Evolutionary conservation across 176 grass and related monocot species (phyloP).

Genomic region (Pontederia paniculata): DNA sequence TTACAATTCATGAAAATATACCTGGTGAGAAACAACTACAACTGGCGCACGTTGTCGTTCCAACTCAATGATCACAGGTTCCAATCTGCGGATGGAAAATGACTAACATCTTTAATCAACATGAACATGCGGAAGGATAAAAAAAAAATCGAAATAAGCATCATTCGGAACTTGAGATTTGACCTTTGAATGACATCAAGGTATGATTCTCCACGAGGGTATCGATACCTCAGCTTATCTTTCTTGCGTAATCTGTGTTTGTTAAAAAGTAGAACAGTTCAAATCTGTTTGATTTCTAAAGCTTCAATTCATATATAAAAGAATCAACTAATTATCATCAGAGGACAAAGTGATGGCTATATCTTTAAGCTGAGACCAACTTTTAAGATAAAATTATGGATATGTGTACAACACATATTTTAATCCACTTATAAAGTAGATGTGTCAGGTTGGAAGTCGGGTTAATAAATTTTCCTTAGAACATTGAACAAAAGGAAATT

Average conservation of each 20-base stretch:
- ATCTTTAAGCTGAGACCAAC: too few species aligned
- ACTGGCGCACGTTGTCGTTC: slow-evolving; percentile 90
- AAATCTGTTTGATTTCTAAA: neutral
- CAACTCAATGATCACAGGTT: slow-evolving; percentile 95
- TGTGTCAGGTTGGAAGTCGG: too few species aligned
- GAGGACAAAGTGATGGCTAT: too few species aligned
- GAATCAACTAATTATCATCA: too few species aligned
- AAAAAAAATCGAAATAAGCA: slow-evolving; percentile 13
- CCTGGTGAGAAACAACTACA: slow-evolving; percentile 97
- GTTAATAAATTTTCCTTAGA: too few species aligned
- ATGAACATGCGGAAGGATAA: neutral
- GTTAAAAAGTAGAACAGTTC: neutral
- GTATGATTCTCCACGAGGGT: slow-evolving; percentile 94
- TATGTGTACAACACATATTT: too few species aligned
- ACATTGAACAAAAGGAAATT: neutral
- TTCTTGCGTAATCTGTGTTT: slow-evolving; percentile 59
- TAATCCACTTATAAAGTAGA: too few species aligned
- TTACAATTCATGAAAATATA: slow-evolving; percentile 20
- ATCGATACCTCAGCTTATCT: slow-evolving; percentile 93
- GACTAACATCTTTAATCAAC: neutral
- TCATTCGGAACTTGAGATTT: slow-evolving; percentile 1
- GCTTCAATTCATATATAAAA: neutral
- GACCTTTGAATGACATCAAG: slow-evolving; percentile 97
- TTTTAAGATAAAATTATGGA: too few species aligned
- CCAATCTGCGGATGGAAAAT: slow-evolving; percentile 42